Conservation (phyloP, 108 stramenopile species). For the Cylindrotheca closterium region DNA sequence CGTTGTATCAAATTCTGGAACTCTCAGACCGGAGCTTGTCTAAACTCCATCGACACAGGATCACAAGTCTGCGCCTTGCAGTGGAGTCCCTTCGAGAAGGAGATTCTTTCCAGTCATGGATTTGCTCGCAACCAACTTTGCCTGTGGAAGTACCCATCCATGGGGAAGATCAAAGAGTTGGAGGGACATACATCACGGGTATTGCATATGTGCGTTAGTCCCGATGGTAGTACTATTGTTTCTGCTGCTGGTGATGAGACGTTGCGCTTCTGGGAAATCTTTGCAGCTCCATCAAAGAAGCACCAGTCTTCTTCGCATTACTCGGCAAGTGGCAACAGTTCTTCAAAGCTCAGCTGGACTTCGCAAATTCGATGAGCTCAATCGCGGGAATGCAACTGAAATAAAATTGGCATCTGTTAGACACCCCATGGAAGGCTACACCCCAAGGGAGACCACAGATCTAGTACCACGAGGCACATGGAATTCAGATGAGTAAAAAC, state of each 20-base stretch:
- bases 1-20: conserved; percentile 99
- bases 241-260: conserved; percentile 99
- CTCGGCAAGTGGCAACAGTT: conserved; percentile 18
- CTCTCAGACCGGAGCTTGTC: conserved; percentile 88
- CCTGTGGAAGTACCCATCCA: conserved; percentile 98
- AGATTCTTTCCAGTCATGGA: conserved; percentile 96
- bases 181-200: conserved; percentile 97
- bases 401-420: neutral
- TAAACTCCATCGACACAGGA: conserved; percentile 98
- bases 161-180: conserved; percentile 96
- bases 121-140: conserved; percentile 95
- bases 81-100: conserved; percentile 95
- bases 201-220: conserved; percentile 92
- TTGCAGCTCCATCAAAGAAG: conserved; percentile 69
- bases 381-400: neutral
- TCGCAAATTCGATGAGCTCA: conserved; percentile 42
- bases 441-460: too few species aligned
- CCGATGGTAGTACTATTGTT: conserved; percentile 93
- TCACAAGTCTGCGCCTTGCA: conserved; percentile 95
- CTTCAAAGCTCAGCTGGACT: conserved; percentile 45
- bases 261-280: conserved; percentile 98
- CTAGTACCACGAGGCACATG: too few species aligned
- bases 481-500: too few species aligned
- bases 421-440: neutral
- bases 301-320: conserved; percentile 2